phyloP scores from a whole-genome alignment of 1,284 basidiomycete species.

The Pyrrhoderma lamaoense region DNA sequence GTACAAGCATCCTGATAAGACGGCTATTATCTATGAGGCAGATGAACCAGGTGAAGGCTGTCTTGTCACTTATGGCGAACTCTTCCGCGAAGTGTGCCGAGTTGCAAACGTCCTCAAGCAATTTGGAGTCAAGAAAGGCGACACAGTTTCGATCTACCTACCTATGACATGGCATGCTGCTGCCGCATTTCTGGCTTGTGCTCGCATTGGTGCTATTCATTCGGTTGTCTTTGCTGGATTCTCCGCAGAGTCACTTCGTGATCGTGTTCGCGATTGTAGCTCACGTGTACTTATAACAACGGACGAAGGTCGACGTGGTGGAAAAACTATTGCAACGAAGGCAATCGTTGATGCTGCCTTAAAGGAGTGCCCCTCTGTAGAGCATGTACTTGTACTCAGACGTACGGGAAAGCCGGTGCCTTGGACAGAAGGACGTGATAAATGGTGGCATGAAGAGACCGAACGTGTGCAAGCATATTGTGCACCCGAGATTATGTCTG shows the following conservation, averaged over 20 bases:
- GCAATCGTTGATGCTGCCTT: constrained; percentile 91
- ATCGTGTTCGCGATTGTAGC: constrained; percentile 87
- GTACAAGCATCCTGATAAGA: constrained; percentile 86
- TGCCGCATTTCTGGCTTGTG: constrained; percentile 94
- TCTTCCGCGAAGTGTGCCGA: constrained; percentile 84
- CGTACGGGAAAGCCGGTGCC: constrained; percentile 82
- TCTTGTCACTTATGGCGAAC: constrained; percentile 76
- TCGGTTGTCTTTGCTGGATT: constrained; percentile 99
- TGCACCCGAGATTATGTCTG: constrained; percentile 78
- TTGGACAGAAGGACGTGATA: constrained; percentile 84
- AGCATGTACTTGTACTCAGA: constrained; percentile 87
- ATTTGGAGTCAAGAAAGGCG: constrained; percentile 93
- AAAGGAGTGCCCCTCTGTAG: constrained; percentile 77
- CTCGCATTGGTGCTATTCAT: constrained; percentile 94
- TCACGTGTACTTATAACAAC: constrained; percentile 90
- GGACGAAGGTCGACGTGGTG: constrained; percentile 92
- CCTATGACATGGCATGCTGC: constrained; percentile 92
- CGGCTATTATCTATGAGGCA: constrained; percentile 97
- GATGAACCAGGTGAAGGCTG: constrained; percentile 86
- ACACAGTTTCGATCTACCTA: constrained; percentile 88
- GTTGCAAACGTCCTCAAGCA: constrained; percentile 90
- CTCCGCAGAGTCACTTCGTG: constrained; percentile 92
- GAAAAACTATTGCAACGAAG: constrained; percentile 94
- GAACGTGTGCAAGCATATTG: constrained; percentile 85
- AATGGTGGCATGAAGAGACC: constrained; percentile 95